Percentiles rank a stretch among this genome's conserved stretches.
Evolutionary conservation across 345 rosid genomes (phyloP).

Genomic region (Gossypium ekmanianum): DNA sequence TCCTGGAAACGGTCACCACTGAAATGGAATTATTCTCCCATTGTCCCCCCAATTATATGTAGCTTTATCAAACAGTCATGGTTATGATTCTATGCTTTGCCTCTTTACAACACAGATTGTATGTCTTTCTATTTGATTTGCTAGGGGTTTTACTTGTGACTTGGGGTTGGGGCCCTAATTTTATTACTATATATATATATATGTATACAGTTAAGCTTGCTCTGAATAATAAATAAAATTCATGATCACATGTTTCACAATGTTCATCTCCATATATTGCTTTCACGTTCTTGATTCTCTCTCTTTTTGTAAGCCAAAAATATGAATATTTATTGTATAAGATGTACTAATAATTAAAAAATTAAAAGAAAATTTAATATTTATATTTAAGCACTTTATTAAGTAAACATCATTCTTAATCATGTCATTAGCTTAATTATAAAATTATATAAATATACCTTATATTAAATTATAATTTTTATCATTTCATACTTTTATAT

Average conservation of each 20-base stretch:
- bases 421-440: too few relatives aligned
- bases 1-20: background rate
- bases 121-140: background rate
- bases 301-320: background rate
- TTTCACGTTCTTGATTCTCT: background rate
- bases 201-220: background rate
- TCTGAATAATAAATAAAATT: background rate
- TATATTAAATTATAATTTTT: too few relatives aligned
- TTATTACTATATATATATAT: background rate
- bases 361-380: too few relatives aligned
- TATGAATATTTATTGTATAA: background rate
- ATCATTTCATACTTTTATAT: too few relatives aligned
- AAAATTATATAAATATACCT: too few relatives aligned
- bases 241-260: background rate
- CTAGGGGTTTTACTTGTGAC: background rate
- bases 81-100: background rate
- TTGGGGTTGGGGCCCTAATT: background rate
- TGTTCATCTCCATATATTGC: background rate
- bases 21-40: background rate
- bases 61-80: background rate
- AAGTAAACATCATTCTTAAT: fast-evolving
- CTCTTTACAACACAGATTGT: background rate
- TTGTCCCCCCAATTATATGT: background rate
- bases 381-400: too few relatives aligned
- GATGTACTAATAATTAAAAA: background rate